Evolutionary conservation across 2,329 filamentous ascomycete species (phyloP), one percentile per base, ranked within the genome.

Genomic region (Aspergillus aculeatus): DNA sequence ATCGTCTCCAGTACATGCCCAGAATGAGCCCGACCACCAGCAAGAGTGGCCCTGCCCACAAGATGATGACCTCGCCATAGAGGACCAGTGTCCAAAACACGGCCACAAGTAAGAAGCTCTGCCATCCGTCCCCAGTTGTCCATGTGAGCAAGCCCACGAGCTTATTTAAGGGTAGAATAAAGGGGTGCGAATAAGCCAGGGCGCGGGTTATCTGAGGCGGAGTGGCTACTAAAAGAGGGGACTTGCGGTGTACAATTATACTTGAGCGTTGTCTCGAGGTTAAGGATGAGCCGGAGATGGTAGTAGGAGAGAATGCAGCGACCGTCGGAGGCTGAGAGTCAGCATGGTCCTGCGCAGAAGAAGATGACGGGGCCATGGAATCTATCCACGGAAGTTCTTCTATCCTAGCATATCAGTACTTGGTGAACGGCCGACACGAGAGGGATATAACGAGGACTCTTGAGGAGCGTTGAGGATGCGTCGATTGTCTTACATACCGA

Each of bases 231-330:
- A 99, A 84, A 50, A 99, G 79, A 11, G 95, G 95, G 16, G 92
- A 96, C 78, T 98, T 99, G 75, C 96, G 94, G 77, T 98, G 93
- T 21, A 99, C 93, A 67, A 98, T 87, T 68, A 99, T 93, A 59
- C 92, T 96, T 19, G 92, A 96, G 50, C 91, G 87, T 63, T 94
- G 89, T 71, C 90, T 89, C 47, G 87, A 86, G 41, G 87, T 84
- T 50, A 89, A 82, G 5, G 87, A 84, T 41, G 85, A 84, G 58
- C 89, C 85, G 49, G 87, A 89, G 66, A 93, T 84, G 23, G 89
- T 91, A 23, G 89, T 85, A 32, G 95, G 93, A 5, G 94, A 95
- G 80, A 99, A 99, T 70, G 91, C 85, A 64, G 95, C 95, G 72
- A 90, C 87, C 50, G 94, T 98, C 50, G 92, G 89, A 58, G 85